phyloP scores from a whole-genome alignment of 1,284 basidiomycete genomes.

The Xerocomus minutiporus region DNA sequence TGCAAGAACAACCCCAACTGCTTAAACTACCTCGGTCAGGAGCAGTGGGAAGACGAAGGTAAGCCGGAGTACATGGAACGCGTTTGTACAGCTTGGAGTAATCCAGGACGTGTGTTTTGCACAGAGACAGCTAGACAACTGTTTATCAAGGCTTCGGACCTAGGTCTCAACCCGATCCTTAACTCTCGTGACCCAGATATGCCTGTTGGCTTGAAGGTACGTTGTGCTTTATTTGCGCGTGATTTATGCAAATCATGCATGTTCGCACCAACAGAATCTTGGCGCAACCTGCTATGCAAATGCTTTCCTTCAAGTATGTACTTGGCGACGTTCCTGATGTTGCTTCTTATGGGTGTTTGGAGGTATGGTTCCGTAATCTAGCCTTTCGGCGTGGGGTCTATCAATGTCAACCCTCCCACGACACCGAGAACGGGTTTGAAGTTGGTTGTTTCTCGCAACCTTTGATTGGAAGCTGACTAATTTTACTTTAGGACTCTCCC shows the following conservation, averaged over 20 bases:
- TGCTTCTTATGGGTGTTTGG: slow-evolving; percentile 5
- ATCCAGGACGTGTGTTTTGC: slow-evolving; percentile 12
- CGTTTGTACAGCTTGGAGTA: slow-evolving; percentile 9
- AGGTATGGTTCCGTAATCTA: slow-evolving; percentile 63
- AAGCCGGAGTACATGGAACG: slow-evolving; percentile 16
- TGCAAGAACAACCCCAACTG: slow-evolving; percentile 80
- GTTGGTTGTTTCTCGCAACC: slow-evolving; percentile 32
- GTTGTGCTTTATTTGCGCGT: slow-evolving; percentile 6
- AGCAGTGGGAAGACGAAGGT: slow-evolving; percentile 70
- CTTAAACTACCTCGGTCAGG: slow-evolving; percentile 80
- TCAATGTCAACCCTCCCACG: slow-evolving; percentile 42
- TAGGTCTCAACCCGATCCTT: slow-evolving; percentile 52
- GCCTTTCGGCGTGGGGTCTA: slow-evolving; percentile 57
- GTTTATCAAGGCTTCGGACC: slow-evolving; percentile 50
- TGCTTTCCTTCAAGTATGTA: slow-evolving; percentile 76
- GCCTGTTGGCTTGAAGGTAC: slow-evolving; percentile 78
- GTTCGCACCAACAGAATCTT: slow-evolving; percentile 57
- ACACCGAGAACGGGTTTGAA: slow-evolving; percentile 49
- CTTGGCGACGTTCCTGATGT: not conserved
- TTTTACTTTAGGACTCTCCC: slow-evolving; percentile 54
- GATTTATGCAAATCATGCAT: not conserved
- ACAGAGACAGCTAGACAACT: slow-evolving; percentile 49
- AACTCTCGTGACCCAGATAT: slow-evolving; percentile 47
- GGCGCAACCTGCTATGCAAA: slow-evolving; percentile 94
- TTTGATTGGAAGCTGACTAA: slow-evolving; percentile 7